Percentiles rank a stretch among this genome's conserved stretches.
These are phyloP conservation scores for Lasiodiplodia sp. DNA, from an alignment of 2,329 filamentous ascomycete species.

Conservation along the genomic window DNA sequence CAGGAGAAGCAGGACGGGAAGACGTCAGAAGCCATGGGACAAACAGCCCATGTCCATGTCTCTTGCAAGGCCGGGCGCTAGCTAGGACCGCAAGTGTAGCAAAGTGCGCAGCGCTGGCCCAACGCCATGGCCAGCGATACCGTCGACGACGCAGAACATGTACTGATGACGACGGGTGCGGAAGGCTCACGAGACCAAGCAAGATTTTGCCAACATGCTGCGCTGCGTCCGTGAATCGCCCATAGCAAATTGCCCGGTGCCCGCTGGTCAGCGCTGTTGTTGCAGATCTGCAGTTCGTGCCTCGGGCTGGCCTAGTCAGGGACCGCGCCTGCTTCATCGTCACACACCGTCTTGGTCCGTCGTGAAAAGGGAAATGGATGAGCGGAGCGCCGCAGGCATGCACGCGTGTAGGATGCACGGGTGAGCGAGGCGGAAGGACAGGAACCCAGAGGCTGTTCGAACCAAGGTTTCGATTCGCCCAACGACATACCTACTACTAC, in stretches of 20 bases:
- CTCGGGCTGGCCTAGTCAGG: conserved; percentile 18
- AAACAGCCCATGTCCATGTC: conserved; percentile 13
- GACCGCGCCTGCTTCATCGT: conserved; percentile 14
- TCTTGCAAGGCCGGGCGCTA: not conserved
- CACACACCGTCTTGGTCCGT: conserved; percentile 26
- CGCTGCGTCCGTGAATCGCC: conserved; percentile 6
- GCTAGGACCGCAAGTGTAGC: conserved; percentile 9
- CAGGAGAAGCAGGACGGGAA: conserved; percentile 2
- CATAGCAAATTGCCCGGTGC: conserved; percentile 20
- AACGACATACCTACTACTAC: too few species aligned
- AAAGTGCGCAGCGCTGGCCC: conserved; percentile 9
- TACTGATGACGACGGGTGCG: conserved; percentile 6
- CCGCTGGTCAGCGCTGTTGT: conserved; percentile 7
- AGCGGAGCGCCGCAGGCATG: not conserved
- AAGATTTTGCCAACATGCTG: conserved; percentile 19
- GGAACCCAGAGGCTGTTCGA: not conserved
- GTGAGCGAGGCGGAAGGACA: not conserved
- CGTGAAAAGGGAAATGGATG: conserved; percentile 8
- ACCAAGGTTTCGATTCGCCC: not conserved
- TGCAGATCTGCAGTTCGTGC: conserved; percentile 25
- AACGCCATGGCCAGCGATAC: conserved; percentile 18
- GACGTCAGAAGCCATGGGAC: conserved; percentile 3
- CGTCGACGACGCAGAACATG: conserved; percentile 4
- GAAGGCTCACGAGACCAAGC: conserved; percentile 16
- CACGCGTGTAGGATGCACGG: not conserved